A percentile compares a stretch with the other conserved stretches of the same genome.
These are phyloP conservation scores for Lyophyllum shimeji DNA, from an alignment of 768 basidiomycete genomes.

Conservation along the genomic window DNA sequence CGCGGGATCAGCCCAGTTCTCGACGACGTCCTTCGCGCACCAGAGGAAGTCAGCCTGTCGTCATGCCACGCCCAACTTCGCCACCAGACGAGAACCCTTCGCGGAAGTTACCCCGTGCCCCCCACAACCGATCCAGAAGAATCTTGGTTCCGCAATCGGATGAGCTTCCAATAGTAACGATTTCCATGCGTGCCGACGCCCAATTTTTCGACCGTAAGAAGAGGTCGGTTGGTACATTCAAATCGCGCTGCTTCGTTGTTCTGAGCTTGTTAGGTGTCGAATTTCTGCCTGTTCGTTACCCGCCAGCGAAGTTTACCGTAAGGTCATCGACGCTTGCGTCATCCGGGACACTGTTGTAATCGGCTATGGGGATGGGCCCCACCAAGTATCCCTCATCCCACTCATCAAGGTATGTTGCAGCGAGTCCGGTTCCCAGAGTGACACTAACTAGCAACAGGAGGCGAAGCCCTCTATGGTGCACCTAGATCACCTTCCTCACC, in stretches of 20 bases:
- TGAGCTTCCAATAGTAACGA: conserved; percentile 36
- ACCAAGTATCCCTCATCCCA: conserved; percentile 41
- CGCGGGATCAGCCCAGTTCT: not conserved
- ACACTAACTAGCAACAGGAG: conserved; percentile 19
- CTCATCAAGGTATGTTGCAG: conserved; percentile 24
- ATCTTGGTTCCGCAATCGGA: conserved; percentile 22
- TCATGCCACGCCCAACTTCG: not conserved
- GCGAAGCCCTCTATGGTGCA: conserved; percentile 28
- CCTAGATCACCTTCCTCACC: conserved; percentile 31
- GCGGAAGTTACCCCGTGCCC: conserved; percentile 18
- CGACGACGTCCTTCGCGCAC: not conserved
- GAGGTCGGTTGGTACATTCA: conserved; percentile 18
- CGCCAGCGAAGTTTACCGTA: conserved; percentile 31
- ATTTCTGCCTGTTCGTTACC: conserved; percentile 38
- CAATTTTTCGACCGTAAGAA: conserved; percentile 38
- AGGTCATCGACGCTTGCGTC: conserved; percentile 47
- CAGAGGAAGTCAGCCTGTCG: not conserved
- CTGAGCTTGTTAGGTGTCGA: conserved; percentile 29
- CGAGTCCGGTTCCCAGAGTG: not conserved
- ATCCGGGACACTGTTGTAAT: conserved; percentile 40
- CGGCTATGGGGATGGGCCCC: conserved; percentile 40
- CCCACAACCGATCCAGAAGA: conserved; percentile 27
- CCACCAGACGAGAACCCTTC: not conserved
- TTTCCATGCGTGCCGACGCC: conserved; percentile 47
- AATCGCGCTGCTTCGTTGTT: conserved; percentile 1